Conservation (phyloP, 2,329 filamentous ascomycete species). For the Madurella fahalii region DNA sequence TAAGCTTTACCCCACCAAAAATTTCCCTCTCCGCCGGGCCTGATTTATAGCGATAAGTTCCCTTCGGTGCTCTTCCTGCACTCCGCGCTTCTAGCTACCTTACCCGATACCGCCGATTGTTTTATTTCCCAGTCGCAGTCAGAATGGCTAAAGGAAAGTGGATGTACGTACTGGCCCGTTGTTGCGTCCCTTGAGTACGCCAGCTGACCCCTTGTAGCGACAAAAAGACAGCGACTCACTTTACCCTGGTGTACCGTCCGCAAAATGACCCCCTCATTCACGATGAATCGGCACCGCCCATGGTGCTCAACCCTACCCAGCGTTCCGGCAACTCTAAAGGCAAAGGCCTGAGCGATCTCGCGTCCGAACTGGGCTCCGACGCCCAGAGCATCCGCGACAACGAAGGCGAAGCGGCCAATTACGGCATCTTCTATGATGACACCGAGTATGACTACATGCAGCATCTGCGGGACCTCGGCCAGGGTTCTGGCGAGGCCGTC, state of each 20-base stretch:
- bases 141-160: conserved; percentile 74
- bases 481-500: conserved; percentile 68
- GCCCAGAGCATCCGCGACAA: conserved; percentile 69
- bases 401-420: conserved; percentile 91
- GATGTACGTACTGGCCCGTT: conserved; percentile 47
- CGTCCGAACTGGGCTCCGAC: conserved; percentile 67
- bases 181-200: neutral
- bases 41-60: conserved; percentile 1
- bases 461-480: conserved; percentile 84
- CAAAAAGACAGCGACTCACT: conserved; percentile 91
- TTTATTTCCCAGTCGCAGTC: conserved; percentile 20
- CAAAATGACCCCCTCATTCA: conserved; percentile 98
- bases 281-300: conserved; percentile 80
- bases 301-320: conserved; percentile 74
- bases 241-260: conserved; percentile 88
- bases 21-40: conserved; percentile 17
- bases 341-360: conserved; percentile 71
- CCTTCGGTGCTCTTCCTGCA: no score
- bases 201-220: conserved; percentile 43
- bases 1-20: conserved; percentile 29
- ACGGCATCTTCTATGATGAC: conserved; percentile 94
- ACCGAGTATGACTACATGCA: conserved; percentile 99
- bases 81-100: no score
- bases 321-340: conserved; percentile 47
- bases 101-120: neutral